Evolutionary conservation across 2,329 filamentous ascomycete species (phyloP).

Genomic region (Scedosporium boydii): DNA sequence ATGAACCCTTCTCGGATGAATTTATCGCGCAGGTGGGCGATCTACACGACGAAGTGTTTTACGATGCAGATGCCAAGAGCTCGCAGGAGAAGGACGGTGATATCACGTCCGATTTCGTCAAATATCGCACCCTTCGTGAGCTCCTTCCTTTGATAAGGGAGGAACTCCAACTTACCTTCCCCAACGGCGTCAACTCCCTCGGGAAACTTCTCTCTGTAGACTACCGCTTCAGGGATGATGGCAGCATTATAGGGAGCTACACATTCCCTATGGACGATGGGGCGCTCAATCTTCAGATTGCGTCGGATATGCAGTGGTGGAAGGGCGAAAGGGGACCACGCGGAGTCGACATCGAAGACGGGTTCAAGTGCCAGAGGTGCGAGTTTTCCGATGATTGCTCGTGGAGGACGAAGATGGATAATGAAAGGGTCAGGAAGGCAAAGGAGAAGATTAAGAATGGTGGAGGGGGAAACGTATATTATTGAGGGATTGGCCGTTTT

Average conservation of each 20-base stretch:
- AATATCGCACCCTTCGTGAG: slow-evolving; percentile 38
- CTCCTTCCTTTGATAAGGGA: slow-evolving; percentile 34
- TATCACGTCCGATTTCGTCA: slow-evolving; percentile 25
- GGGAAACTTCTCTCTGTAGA: slow-evolving; percentile 43
- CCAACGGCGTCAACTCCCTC: slow-evolving; percentile 35
- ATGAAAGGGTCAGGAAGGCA: slow-evolving; percentile 29
- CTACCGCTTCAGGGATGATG: slow-evolving; percentile 43
- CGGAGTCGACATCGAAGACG: slow-evolving; percentile 75
- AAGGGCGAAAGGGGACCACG: slow-evolving; percentile 60
- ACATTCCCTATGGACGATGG: slow-evolving; percentile 58
- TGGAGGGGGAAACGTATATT: not conserved
- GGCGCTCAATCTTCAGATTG: slow-evolving; percentile 56
- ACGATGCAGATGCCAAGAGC: slow-evolving; percentile 25
- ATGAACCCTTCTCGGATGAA: slow-evolving; percentile 61
- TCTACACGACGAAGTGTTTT: slow-evolving; percentile 57
- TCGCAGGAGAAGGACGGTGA: slow-evolving; percentile 12
- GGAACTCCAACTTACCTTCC: slow-evolving; percentile 43
- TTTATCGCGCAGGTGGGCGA: slow-evolving; percentile 69
- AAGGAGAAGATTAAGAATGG: slow-evolving; percentile 3
- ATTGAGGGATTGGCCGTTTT: not conserved
- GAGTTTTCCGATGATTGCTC: slow-evolving; percentile 72
- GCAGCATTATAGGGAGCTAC: slow-evolving; percentile 41
- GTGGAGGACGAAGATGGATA: slow-evolving; percentile 66
- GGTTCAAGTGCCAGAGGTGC: slow-evolving; percentile 78
- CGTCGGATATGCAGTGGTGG: slow-evolving; percentile 78